These are phyloP conservation scores for Sequoiadendron giganteum DNA, from an alignment of 75 land plant genomes.

Conservation along the genomic window DNA sequence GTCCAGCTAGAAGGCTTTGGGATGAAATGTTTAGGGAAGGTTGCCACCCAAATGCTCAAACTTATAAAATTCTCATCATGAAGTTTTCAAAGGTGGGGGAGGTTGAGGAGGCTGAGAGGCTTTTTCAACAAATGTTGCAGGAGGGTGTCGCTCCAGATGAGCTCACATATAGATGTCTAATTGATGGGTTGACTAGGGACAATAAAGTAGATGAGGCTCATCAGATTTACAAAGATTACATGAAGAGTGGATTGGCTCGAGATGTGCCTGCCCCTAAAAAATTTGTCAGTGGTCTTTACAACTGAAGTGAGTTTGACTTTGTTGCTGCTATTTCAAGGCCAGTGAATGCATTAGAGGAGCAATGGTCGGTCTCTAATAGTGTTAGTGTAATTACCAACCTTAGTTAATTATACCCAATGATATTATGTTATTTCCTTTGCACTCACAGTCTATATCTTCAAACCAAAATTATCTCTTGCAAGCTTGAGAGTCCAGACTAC, in stretches of 20 bases:
- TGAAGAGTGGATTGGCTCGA: constrained; percentile 14
- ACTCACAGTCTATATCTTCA: background rate
- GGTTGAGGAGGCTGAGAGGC: constrained; percentile 39
- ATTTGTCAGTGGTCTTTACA: constrained; percentile 3
- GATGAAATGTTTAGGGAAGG: constrained; percentile 76
- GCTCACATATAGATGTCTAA: constrained; percentile 40
- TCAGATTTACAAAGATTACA: constrained; percentile 29
- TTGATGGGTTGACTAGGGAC: constrained; percentile 50
- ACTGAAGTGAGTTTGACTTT: background rate
- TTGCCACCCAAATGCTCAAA: constrained; percentile 41
- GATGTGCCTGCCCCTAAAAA: background rate
- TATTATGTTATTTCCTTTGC: background rate
- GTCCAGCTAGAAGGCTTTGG: constrained; percentile 63
- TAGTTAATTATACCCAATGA: background rate
- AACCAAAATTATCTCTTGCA: background rate
- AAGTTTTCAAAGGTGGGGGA: constrained; percentile 50
- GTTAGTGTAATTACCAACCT: background rate
- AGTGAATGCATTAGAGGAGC: background rate
- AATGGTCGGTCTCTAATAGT: background rate
- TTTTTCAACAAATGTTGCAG: constrained; percentile 47
- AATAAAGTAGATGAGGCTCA: constrained; percentile 38
- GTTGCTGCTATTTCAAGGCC: background rate
- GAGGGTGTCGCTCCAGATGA: constrained; percentile 48
- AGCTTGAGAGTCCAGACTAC: background rate
- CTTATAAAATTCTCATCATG: constrained; percentile 53